Evolutionary conservation across 2,329 filamentous ascomycete genomes (phyloP), one percentile per base, ranked within the genome.

Genomic region (Xylaria polymorpha): DNA sequence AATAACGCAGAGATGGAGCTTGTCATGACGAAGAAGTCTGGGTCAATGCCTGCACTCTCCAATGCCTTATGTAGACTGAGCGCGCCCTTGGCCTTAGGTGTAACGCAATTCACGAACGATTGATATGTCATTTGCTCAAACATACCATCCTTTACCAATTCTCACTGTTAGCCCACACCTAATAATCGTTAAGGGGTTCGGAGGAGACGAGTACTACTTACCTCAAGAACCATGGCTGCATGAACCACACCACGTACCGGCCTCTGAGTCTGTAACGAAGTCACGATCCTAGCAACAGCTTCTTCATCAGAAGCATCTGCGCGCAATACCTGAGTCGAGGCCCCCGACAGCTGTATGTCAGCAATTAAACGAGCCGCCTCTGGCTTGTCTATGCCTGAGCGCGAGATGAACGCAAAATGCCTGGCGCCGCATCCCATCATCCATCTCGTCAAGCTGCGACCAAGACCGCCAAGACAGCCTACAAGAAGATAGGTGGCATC

Each of bases 381-480:
- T 1, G 68, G 60, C n/a, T 71, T 70, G 20, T 77, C 74, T 1
- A 71, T 64, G 5, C 76, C 79, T 1, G 76, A 77, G 0, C 80
- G 74, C 0, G 77, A 79, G 5, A 82, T 71, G 69, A 81, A 81
- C 5, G 71, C 60, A 57, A 82, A 78, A 37, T 72, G 67, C 18
- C 74, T 71, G 1, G 79, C 79, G 1, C 80, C 80, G 1, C 44
- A 59, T n/a, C 70, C 70, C 70, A 79, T 74, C 77, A 81, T 79
- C 77, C 78, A 80, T 7, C 64, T 69, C 0, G 79, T 75, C 22
- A 81, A 55, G 29, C 76, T 78, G 2, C 78, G 73, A 1, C 80
- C 79, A 0, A 82, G 73, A 5, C 80, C 80, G 25, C 80, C 80
- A 5, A 81, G 71, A 64, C 80, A 79, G 4, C 80, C 80, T 14